Conservation (phyloP, 2,329 filamentous ascomycete species). For the Epicoccum sorghinum region DNA sequence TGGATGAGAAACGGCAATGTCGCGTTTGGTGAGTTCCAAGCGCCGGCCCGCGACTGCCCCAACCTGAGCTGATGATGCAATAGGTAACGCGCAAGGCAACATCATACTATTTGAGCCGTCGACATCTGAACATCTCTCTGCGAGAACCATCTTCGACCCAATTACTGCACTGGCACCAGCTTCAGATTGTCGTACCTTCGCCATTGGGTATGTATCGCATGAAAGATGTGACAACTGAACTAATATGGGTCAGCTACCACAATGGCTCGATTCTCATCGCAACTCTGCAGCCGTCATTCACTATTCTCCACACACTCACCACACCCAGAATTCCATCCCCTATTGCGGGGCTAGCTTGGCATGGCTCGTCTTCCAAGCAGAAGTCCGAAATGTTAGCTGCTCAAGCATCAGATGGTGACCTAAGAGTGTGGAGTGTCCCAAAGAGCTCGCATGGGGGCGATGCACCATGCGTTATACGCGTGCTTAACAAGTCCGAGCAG, state of each 20-base stretch:
- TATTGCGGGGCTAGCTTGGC: conserved; percentile 88
- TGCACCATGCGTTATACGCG: conserved; percentile 84
- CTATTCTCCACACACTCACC: conserved; percentile 88
- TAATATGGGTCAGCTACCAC: conserved; percentile 70
- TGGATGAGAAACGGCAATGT: conserved; percentile 99
- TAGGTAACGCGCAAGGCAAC: conserved; percentile 90
- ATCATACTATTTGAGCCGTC: conserved; percentile 93
- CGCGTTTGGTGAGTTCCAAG: conserved; percentile 78
- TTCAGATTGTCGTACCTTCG: conserved; percentile 90
- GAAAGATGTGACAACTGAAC: conserved; percentile 11
- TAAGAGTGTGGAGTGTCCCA: conserved; percentile 95
- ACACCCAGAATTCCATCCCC: conserved; percentile 84
- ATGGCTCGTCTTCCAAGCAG: conserved; percentile 92
- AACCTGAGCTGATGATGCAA: conserved; percentile 13
- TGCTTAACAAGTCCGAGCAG: conserved; percentile 80
- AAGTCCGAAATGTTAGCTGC: conserved; percentile 98
- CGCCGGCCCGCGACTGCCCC: conserved; percentile 9
- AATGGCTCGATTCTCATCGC: conserved; percentile 94
- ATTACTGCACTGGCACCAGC: conserved; percentile 92
- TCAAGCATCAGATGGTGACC: conserved; percentile 87
- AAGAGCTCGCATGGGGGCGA: conserved; percentile 75
- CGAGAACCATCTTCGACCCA: conserved; percentile 90
- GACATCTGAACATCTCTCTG: conserved; percentile 89
- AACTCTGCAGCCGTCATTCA: conserved; percentile 87
- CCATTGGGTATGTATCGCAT: conserved; percentile 74